Evolutionary conservation across 1,139 yeast genomes (phyloP).

Genomic region (Arxiozyma slooffiae): DNA sequence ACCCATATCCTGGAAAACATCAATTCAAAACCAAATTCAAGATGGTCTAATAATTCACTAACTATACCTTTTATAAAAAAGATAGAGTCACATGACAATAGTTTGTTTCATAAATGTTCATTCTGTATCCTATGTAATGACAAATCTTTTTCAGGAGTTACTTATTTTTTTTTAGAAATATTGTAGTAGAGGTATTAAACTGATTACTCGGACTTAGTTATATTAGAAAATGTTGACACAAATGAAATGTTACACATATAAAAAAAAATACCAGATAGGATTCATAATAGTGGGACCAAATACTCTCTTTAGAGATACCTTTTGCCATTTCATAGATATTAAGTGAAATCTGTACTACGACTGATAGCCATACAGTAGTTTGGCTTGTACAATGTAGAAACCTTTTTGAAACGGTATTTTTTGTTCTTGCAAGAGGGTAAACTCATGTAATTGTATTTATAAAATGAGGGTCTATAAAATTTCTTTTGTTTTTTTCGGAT

Average conservation of each 20-base stretch:
- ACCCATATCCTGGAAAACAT: slow-evolving; percentile 84
- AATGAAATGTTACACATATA: slow-evolving; percentile 33
- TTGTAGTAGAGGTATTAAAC: slow-evolving; percentile 36
- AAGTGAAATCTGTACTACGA: not conserved
- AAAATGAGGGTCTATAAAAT: too few species aligned
- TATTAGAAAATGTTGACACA: slow-evolving; percentile 34
- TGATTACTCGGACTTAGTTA: slow-evolving; percentile 34
- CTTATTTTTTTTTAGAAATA: not conserved
- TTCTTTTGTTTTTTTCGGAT: too few species aligned
- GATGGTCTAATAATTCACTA: slow-evolving; percentile 6
- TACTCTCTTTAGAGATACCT: not conserved
- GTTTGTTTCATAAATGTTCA: slow-evolving; percentile 35
- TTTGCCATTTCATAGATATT: not conserved
- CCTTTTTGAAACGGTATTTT: too few species aligned
- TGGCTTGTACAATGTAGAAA: too few species aligned
- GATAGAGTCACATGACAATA: slow-evolving; percentile 79
- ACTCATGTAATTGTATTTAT: not conserved
- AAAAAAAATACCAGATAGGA: not conserved
- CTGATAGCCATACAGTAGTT: not conserved
- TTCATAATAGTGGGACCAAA: not conserved
- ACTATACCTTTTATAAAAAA: slow-evolving; percentile 48
- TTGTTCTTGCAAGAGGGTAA: not conserved
- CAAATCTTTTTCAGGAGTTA: not conserved
- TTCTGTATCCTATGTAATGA: slow-evolving; percentile 12
- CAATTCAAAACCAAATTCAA: slow-evolving; percentile 72